Percentiles rank a stretch among this genome's conserved stretches.
These are phyloP conservation scores for Hypericum perforatum DNA, from an alignment of 345 rosid species.

Conservation along the genomic window DNA sequence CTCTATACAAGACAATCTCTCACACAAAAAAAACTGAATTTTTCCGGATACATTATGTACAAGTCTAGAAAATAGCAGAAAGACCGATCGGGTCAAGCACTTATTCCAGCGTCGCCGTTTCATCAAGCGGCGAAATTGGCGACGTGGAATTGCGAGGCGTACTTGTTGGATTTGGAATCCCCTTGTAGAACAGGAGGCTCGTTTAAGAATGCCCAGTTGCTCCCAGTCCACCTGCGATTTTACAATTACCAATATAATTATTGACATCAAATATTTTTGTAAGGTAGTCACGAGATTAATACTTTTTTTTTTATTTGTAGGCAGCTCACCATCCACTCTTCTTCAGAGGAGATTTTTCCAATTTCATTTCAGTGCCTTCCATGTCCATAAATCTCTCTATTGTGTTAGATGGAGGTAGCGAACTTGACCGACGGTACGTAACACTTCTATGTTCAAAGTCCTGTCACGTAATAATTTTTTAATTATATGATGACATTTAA, in stretches of 20 bases:
- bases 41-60: no score
- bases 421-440: conserved; percentile 25
- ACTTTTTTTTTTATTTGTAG: no score
- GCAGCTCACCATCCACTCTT: conserved; percentile 41
- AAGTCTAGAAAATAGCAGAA: not conserved
- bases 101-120: not conserved
- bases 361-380: conserved; percentile 13
- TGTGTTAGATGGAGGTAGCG: conserved; percentile 16
- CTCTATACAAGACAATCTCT: no score
- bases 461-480: conserved; percentile 10
- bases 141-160: conserved; percentile 50
- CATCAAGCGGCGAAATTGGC: conserved; percentile 26
- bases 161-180: conserved; percentile 33
- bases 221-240: conserved; percentile 69
- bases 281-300: no score
- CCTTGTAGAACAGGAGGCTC: conserved; percentile 58
- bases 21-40: no score
- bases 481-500: not conserved
- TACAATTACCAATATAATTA: not conserved
- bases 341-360: conserved; percentile 21
- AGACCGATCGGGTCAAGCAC: not conserved
- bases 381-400: conserved; percentile 14
- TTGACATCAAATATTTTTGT: no score
- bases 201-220: conserved; percentile 75
- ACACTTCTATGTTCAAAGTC: not conserved